phyloP scores from a whole-genome alignment of 1,284 basidiomycete genomes.

The Trichosporon faecale region DNA sequence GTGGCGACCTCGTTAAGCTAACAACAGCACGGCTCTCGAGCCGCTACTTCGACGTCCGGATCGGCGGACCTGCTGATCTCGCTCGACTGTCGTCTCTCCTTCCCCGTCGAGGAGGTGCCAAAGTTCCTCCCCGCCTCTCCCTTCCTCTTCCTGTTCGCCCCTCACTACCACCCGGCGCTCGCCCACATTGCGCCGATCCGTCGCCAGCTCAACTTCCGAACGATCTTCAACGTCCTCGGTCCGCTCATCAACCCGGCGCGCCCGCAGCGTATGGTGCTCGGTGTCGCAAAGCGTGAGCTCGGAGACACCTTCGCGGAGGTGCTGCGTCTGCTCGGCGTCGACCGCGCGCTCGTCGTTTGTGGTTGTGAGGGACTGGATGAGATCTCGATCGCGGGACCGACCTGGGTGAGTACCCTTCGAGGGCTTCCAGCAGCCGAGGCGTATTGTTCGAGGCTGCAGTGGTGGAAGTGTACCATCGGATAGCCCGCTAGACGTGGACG shows the following conservation, averaged over 20 bases:
- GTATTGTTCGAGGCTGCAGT: not conserved
- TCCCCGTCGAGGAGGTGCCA: slow-evolving; percentile 61
- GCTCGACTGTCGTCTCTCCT: slow-evolving; percentile 75
- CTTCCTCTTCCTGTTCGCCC: slow-evolving; percentile 90
- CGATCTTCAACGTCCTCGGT: slow-evolving; percentile 94
- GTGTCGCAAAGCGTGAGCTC: slow-evolving; percentile 81
- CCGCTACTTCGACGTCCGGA: slow-evolving; percentile 90
- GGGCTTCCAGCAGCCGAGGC: too few relatives aligned
- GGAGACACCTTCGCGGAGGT: slow-evolving; percentile 80
- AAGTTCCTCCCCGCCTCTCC: slow-evolving; percentile 59
- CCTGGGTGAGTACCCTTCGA: slow-evolving; percentile 58
- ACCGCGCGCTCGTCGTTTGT: slow-evolving; percentile 87
- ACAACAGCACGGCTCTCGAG: slow-evolving; percentile 80
- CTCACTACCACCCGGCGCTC: slow-evolving; percentile 87
- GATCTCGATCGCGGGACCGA: slow-evolving; percentile 88
- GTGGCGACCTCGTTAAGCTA: not conserved
- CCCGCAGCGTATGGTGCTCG: slow-evolving; percentile 82
- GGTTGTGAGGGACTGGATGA: slow-evolving; percentile 91
- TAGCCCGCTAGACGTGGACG: not conserved
- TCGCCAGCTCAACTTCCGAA: slow-evolving; percentile 85
- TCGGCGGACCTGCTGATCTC: slow-evolving; percentile 89
- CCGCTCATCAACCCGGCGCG: slow-evolving; percentile 89
- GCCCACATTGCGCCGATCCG: slow-evolving; percentile 81
- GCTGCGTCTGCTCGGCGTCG: slow-evolving; percentile 61
- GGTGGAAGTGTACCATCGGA: too few relatives aligned